Base-by-base conservation (phyloP, 371 early-diverging fungal species). In the Encephalitozoon romaleae region DNA sequence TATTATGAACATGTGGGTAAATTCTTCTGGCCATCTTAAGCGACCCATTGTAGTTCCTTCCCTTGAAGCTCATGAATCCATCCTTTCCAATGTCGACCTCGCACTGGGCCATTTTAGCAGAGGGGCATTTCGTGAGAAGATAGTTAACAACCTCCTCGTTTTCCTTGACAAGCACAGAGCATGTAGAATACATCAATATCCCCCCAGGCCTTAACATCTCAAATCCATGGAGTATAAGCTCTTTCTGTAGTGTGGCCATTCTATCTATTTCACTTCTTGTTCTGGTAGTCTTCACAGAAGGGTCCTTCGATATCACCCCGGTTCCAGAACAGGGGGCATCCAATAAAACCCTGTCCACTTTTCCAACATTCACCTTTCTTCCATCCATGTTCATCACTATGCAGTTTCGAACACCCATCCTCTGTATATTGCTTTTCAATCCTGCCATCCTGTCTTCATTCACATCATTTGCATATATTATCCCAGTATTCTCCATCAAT, bases 251-350 rank as follows among this genome's bases (percentile, higher is more conserved):
- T 79, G 90, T 90, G 9, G 93, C 90, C 71, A 95, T 88, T 81
- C 90, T 87, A 53, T 87, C 88, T 82, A 98, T 93, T 77, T 94
- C 95, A 77, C 90, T 89, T 30, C 90, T 90, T 4, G 87, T 75
- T 83, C 94, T 96, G 88, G 90, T 93, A 42, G 90, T 85, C 84
- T 97, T 97, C 73, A 94, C 93, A 25, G 91, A 88, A 0, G 91
- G 90, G 87, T 98, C 99, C 82, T 96, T 96, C 75, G 94, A 90
- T 73, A 98, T 95, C 79, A 96, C 94, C 41, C 99, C 99, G 3
- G 98, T 98, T 70, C 99, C 98, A 67, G 90, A 89, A 87, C 99
- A 98, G 21, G 99, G 99, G 0, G 99, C 96, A 87, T 98, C 99
- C 21, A 98, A 86, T 34, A 98, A 88, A 0, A 98, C 93, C 78